Percentiles rank a stretch among this genome's conserved stretches.
Evolutionary conservation across 192 early-diverging fungal genomes (phyloP).

Genomic region (Coemansia nantahalensis): DNA sequence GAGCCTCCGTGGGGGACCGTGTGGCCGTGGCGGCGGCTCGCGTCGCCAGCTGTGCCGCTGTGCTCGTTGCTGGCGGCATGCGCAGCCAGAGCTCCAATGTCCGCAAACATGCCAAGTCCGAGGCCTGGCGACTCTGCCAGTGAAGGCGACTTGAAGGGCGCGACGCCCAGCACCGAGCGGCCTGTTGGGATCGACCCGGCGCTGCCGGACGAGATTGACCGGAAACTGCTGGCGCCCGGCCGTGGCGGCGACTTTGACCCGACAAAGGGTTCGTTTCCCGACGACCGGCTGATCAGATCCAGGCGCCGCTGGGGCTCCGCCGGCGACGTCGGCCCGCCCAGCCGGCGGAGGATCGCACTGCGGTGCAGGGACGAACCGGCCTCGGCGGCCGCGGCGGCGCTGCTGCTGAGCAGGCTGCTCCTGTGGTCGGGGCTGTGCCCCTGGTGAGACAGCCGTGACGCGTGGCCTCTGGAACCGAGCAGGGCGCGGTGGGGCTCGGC

Average conservation of each 20-base stretch:
- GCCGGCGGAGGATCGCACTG: constrained; percentile 37
- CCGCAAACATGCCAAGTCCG: constrained; percentile 6
- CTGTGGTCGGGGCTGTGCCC: constrained; percentile 26
- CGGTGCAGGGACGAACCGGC: constrained; percentile 39
- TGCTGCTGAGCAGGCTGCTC: constrained; percentile 17
- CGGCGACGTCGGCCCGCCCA: constrained; percentile 43
- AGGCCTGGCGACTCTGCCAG: constrained; percentile 32
- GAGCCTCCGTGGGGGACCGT: constrained; percentile 8
- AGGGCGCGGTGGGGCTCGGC: neutral
- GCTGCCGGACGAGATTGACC: constrained; percentile 28
- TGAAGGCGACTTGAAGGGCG: constrained; percentile 54
- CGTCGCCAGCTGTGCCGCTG: neutral
- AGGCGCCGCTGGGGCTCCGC: constrained; percentile 19
- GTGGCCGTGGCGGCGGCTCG: constrained; percentile 10
- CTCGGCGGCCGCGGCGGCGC: constrained; percentile 19
- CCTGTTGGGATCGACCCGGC: constrained; percentile 15
- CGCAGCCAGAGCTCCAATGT: constrained; percentile 2
- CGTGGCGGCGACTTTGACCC: constrained; percentile 17
- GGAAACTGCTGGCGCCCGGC: constrained; percentile 2
- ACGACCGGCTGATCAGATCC: constrained; percentile 1
- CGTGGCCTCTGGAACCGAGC: neutral
- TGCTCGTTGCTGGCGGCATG: neutral
- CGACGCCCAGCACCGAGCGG: constrained; percentile 33
- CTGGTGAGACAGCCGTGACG: constrained; percentile 1
- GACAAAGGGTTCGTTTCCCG: neutral